Conservation (phyloP, 106 monocot species). For the Vanilla planifolia region DNA sequence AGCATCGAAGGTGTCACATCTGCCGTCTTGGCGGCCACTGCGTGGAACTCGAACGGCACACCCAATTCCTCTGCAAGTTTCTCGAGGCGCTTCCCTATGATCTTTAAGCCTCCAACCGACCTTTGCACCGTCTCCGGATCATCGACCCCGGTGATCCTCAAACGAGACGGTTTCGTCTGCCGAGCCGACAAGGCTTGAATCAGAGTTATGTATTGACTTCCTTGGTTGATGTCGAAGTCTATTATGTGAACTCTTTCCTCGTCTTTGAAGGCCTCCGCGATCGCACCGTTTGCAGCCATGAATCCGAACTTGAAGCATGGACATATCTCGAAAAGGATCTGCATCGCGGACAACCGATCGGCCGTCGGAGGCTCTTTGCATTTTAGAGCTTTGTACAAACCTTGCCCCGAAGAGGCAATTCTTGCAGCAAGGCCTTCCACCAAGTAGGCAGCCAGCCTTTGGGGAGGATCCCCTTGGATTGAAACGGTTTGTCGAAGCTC, state of each 20-base stretch:
- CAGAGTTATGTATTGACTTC: slow-evolving; percentile 81
- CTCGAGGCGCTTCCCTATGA: slow-evolving; percentile 54
- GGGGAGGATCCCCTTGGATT: slow-evolving; percentile 74
- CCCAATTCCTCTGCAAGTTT: slow-evolving; percentile 43
- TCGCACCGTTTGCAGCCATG: slow-evolving; percentile 93
- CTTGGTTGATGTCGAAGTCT: slow-evolving; percentile 92
- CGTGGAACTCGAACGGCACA: slow-evolving; percentile 74
- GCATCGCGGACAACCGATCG: slow-evolving; percentile 90
- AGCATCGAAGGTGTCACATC: slow-evolving; percentile 58
- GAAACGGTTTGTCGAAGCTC: slow-evolving; percentile 68
- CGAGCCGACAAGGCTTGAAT: slow-evolving; percentile 73
- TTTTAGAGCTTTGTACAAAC: slow-evolving; percentile 79
- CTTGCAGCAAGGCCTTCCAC: slow-evolving; percentile 79
- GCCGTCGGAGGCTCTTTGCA: slow-evolving; percentile 71
- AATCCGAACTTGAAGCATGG: slow-evolving; percentile 94
- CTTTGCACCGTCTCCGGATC: slow-evolving; percentile 44
- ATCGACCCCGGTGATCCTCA: slow-evolving; percentile 84
- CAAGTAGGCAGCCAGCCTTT: slow-evolving; percentile 77
- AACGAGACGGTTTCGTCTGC: slow-evolving; percentile 67
- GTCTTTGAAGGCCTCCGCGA: slow-evolving; percentile 73
- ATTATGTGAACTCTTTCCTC: slow-evolving; percentile 76
- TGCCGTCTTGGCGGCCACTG: slow-evolving; percentile 25
- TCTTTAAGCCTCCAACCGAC: slow-evolving; percentile 62
- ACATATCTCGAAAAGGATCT: slow-evolving; percentile 75
- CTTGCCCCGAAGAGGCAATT: slow-evolving; percentile 62